Evolutionary conservation across 495 filamentous ascomycete species (phyloP).

Genomic region (Lichenothelia convexa): DNA sequence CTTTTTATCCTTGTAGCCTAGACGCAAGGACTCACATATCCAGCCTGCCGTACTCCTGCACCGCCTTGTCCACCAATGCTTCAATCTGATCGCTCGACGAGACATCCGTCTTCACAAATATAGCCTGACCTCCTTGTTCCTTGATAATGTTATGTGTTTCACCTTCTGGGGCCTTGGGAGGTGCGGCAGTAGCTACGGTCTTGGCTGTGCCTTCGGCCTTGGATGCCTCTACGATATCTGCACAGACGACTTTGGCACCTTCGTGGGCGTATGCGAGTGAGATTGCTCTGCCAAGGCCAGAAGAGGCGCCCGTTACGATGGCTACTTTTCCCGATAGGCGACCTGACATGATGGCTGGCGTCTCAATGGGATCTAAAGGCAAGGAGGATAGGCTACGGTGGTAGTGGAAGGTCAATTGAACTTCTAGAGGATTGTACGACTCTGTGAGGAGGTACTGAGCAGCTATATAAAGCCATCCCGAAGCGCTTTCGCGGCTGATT

Average conservation of each 20-base stretch:
- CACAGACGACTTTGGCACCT: constrained; percentile 31
- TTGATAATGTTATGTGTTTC: constrained; percentile 27
- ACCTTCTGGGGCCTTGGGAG: constrained; percentile 9
- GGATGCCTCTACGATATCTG: constrained; percentile 19
- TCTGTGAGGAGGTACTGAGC: no score
- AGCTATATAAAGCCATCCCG: no score
- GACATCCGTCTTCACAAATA: constrained; percentile 31
- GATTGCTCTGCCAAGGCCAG: constrained; percentile 31
- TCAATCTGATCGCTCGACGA: constrained; percentile 13
- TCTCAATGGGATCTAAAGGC: no score
- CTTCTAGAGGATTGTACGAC: no score
- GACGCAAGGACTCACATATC: constrained; percentile 1
- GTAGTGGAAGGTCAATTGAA: no score
- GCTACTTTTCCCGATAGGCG: constrained; percentile 20
- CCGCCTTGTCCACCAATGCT: constrained; percentile 8
- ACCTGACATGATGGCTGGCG: not conserved
- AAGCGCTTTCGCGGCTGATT: no score
- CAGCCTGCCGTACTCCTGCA: constrained; percentile 3
- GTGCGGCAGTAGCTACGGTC: no score
- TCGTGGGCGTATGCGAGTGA: constrained; percentile 24
- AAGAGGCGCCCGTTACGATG: constrained; percentile 32
- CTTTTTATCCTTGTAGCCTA: not conserved
- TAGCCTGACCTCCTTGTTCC: constrained; percentile 21
- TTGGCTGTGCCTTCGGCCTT: constrained; percentile 17
- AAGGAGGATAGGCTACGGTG: no score